Evolutionary conservation across 2,329 filamentous ascomycete genomes (phyloP).

Genomic region (Ascochyta lentis): DNA sequence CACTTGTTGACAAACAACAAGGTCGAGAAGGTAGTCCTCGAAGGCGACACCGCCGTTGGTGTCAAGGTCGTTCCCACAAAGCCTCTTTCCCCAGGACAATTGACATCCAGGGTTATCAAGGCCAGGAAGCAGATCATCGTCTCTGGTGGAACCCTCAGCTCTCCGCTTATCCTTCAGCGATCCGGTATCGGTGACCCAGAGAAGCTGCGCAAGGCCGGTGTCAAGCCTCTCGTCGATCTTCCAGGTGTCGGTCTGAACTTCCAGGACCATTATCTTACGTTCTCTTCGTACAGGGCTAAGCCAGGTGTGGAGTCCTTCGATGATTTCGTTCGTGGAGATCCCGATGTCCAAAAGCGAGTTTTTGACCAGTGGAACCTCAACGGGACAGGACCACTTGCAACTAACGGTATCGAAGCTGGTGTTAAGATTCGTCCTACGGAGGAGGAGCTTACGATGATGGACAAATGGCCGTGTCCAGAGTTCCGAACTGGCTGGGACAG

Average conservation of each 20-base stretch:
- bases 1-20: slow-evolving; percentile 79
- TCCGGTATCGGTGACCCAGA: slow-evolving; percentile 76
- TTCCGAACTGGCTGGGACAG: slow-evolving; percentile 79
- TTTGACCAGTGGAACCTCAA: slow-evolving; percentile 81
- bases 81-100: slow-evolving; percentile 64
- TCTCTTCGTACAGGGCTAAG: slow-evolving; percentile 74
- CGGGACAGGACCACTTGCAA: slow-evolving; percentile 77
- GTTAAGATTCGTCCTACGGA: slow-evolving; percentile 77
- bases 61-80: slow-evolving; percentile 76
- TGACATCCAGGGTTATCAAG: slow-evolving; percentile 64
- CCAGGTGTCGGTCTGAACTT: slow-evolving; percentile 78
- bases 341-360: slow-evolving; percentile 74
- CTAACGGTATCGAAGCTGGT: slow-evolving; percentile 80
- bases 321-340: slow-evolving; percentile 77
- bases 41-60: slow-evolving; percentile 73
- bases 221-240: slow-evolving; percentile 73
- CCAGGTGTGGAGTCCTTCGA: slow-evolving; percentile 80
- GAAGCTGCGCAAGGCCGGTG: slow-evolving; percentile 72
- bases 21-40: slow-evolving; percentile 76
- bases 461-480: slow-evolving; percentile 75
- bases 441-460: slow-evolving; percentile 71
- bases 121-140: slow-evolving; percentile 78
- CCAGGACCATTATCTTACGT: slow-evolving; percentile 77
- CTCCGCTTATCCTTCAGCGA: slow-evolving; percentile 75
- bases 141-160: slow-evolving; percentile 74